phyloP scores from a whole-genome alignment of 176 grass and related monocot species.

The Oryza glumipatula region DNA sequence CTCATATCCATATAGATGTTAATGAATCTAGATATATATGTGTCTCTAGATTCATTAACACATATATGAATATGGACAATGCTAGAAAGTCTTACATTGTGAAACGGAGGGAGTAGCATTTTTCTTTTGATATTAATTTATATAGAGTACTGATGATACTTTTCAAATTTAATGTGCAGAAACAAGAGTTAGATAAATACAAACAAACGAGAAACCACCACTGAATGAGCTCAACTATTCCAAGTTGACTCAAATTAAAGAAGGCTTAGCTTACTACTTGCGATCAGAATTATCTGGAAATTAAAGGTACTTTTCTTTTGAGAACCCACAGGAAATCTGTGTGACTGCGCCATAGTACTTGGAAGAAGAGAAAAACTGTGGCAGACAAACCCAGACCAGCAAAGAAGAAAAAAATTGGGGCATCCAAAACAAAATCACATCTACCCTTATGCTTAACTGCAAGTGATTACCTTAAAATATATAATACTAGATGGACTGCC shows the following conservation, averaged over 20 bases:
- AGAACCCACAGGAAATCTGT: background rate
- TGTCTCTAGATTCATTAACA: too few relatives aligned
- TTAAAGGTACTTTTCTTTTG: background rate
- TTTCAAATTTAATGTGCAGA: conserved; percentile 1
- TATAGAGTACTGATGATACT: background rate
- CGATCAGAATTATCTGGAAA: background rate
- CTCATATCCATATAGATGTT: too few relatives aligned
- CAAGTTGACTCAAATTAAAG: conserved; percentile 2
- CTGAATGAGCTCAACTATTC: conserved; percentile 1
- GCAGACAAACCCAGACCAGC: background rate
- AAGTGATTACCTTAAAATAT: background rate
- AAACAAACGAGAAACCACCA: background rate
- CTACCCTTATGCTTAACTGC: background rate
- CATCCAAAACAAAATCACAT: background rate
- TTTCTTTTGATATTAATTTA: too few relatives aligned
- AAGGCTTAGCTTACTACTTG: conserved; percentile 2
- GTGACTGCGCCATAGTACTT: background rate
- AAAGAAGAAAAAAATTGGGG: background rate
- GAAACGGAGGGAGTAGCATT: too few relatives aligned
- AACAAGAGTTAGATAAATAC: background rate
- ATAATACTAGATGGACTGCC: background rate
- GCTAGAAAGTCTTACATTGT: too few relatives aligned
- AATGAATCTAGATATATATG: too few relatives aligned
- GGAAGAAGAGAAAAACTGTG: background rate
- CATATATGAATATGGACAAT: too few relatives aligned